Percentiles rank a stretch among this genome's conserved stretches.
Conservation (phyloP, 768 basidiomycete genomes). For the Fibroporia radiculosa region DNA sequence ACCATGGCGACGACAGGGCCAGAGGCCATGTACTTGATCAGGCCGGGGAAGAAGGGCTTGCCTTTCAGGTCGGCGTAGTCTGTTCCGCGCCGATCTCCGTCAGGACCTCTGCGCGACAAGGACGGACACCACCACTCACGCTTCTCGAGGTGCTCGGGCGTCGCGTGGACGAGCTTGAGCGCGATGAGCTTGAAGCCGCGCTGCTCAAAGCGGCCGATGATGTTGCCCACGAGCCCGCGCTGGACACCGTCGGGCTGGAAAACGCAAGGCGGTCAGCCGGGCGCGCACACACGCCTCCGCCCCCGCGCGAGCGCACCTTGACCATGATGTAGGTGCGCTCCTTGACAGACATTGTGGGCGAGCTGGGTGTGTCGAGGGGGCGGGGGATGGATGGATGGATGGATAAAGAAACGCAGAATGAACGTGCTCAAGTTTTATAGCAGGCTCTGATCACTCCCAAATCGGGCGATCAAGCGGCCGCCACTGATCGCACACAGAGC, state of each 20-base stretch:
- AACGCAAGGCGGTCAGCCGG: not conserved
- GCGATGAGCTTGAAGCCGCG: slow-evolving; percentile 97
- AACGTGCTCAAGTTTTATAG: slow-evolving; percentile 25
- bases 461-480: slow-evolving; percentile 14
- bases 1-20: slow-evolving; percentile 96
- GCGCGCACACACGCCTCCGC: not conserved
- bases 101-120: not conserved
- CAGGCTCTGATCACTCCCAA: slow-evolving; percentile 16
- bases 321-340: slow-evolving; percentile 99
- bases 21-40: slow-evolving; percentile 93
- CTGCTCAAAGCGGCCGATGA: slow-evolving; percentile 94
- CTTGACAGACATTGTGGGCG: slow-evolving; percentile 49
- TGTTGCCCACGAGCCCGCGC: slow-evolving; percentile 90
- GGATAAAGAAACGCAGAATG: slow-evolving; percentile 18
- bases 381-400: slow-evolving; percentile 20
- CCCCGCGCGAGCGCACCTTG: slow-evolving; percentile 53
- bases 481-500: slow-evolving; percentile 32
- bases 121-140: slow-evolving; percentile 36
- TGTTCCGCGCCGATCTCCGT: slow-evolving; percentile 23
- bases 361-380: slow-evolving; percentile 19
- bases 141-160: slow-evolving; percentile 81
- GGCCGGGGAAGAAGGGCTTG: slow-evolving; percentile 93
- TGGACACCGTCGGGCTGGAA: slow-evolving; percentile 96
- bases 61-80: slow-evolving; percentile 95
- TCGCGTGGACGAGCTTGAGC: slow-evolving; percentile 81